A percentile compares a stretch with the other conserved stretches of the same genome.
These are phyloP conservation scores for Acanthamoeba royreba DNA, from an alignment of 208 protist genomes.

Conservation along the genomic window DNA sequence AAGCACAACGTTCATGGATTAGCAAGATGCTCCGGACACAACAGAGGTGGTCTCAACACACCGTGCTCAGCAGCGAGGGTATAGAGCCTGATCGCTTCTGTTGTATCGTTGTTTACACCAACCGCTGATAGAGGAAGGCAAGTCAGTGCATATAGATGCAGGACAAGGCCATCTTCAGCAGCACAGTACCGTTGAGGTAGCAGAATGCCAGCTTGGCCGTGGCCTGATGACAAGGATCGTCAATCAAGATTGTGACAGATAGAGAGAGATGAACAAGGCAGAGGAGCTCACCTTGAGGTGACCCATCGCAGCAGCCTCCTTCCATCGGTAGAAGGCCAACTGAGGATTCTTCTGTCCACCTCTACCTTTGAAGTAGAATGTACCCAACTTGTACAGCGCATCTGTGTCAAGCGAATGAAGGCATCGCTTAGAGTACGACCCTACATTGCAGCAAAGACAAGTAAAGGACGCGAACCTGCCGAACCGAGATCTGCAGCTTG, in stretches of 20 bases:
- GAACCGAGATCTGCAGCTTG: not conserved
- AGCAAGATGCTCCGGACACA: too few species aligned
- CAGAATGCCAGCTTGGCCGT: not conserved
- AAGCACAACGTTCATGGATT: not conserved
- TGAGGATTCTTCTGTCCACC: not conserved
- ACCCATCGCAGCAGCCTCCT: not conserved
- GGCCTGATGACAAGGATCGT: not conserved
- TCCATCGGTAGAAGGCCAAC: not conserved
- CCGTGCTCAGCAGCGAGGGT: not conserved
- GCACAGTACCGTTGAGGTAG: not conserved
- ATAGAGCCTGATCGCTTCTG: not conserved
- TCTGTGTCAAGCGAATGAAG: not conserved
- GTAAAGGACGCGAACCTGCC: not conserved
- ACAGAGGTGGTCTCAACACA: not conserved
- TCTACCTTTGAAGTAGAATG: not conserved
- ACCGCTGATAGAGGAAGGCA: too few species aligned
- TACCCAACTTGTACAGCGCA: not conserved
- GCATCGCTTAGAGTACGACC: not conserved
- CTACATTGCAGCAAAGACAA: not conserved
- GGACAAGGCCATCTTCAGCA: too few species aligned
- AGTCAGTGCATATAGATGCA: too few species aligned
- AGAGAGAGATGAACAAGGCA: not conserved
- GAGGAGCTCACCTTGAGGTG: not conserved
- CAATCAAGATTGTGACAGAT: not conserved
- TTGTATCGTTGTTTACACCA: not conserved